Evolutionary conservation across 495 filamentous ascomycete genomes (phyloP).

Genomic region (Aspergillus steynii): DNA sequence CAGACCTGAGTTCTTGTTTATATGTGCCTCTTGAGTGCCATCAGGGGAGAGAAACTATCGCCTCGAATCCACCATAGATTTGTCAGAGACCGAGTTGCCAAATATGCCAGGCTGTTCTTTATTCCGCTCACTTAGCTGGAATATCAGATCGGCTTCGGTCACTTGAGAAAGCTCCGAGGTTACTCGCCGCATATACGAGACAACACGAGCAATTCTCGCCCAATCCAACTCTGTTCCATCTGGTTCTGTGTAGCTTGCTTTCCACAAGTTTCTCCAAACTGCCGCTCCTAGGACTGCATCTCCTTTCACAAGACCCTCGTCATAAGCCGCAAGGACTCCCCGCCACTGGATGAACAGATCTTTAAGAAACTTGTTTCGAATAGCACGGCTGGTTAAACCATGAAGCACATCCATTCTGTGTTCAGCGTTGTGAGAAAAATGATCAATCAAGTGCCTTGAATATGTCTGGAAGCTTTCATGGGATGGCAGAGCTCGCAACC

Average conservation of each 20-base stretch:
- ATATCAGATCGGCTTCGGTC: slow-evolving; percentile 55
- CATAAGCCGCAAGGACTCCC: slow-evolving; percentile 77
- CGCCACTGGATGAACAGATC: slow-evolving; percentile 93
- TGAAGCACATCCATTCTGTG: slow-evolving; percentile 78
- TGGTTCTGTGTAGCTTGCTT: slow-evolving; percentile 51
- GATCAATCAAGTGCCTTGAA: slow-evolving; percentile 79
- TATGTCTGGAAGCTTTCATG: slow-evolving; percentile 58
- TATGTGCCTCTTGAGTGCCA: neutral
- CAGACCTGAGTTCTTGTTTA: neutral
- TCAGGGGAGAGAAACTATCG: slow-evolving; percentile 12
- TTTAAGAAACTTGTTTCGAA: slow-evolving; percentile 84
- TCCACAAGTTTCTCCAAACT: slow-evolving; percentile 92
- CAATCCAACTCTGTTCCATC: slow-evolving; percentile 64
- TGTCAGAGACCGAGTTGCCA: slow-evolving; percentile 35
- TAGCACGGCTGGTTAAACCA: slow-evolving; percentile 59
- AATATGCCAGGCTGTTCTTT: slow-evolving; percentile 34
- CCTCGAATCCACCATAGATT: slow-evolving; percentile 32
- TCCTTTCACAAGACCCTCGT: slow-evolving; percentile 79
- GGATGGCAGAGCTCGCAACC: slow-evolving; percentile 71
- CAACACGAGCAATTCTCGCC: slow-evolving; percentile 67
- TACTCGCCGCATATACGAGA: slow-evolving; percentile 74
- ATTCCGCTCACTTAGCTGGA: slow-evolving; percentile 28
- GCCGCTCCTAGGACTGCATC: slow-evolving; percentile 86
- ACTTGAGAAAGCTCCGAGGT: slow-evolving; percentile 63
- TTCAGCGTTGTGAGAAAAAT: slow-evolving; percentile 92